Base-by-base conservation (phyloP, 108 stramenopile species). In the Craspedostauros australis region DNA sequence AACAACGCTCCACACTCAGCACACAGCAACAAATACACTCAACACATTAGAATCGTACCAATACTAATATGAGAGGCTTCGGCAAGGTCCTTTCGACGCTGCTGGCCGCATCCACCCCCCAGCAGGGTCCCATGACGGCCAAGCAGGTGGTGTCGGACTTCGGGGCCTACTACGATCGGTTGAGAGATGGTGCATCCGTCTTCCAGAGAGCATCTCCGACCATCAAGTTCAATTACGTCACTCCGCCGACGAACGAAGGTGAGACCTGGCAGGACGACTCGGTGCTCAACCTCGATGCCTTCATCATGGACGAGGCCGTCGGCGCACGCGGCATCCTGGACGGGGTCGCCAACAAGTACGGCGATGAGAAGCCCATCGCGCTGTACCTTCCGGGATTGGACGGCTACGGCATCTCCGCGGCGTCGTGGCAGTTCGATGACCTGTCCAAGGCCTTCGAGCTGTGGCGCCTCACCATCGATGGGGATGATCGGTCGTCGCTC, bases 371-470 rank as follows among this genome's bases (percentile, higher is more conserved):
- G 32, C 78, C 78, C 1, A 50, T 79, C 23, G 69, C 68, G 2
- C 6, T 94, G 0, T 94, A 88, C 47, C 53, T 94, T 12, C 93
- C 93, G 6, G 93, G 93, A 12, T 72, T 94, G 45, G 93, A 94
- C 62, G 86, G 93, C 7, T 72, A 69, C 20, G 93, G 93, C 1
- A 84, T 94, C n/a, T 87, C 88, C 3, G 93, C 84, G 0, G 62
- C 42, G 5, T 66, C 72, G 12, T 39, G 40, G 22, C 93, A 94
- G 56, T 94, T 80, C 37, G 72, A 82, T 67, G 88, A 88, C 61
- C 50, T 94, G 50, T 56, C 84, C 11, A 50, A 50, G 14, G 53
- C 70, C 0, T 94, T 89, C 64, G 87, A 91, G 56, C 55, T 88
- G 1, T 90, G 86, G 81, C 55, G 93, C 39, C 72, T 94, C 66